Evolutionary conservation across 257 asterid species (phyloP).

Genomic region (Plantago ovata): DNA sequence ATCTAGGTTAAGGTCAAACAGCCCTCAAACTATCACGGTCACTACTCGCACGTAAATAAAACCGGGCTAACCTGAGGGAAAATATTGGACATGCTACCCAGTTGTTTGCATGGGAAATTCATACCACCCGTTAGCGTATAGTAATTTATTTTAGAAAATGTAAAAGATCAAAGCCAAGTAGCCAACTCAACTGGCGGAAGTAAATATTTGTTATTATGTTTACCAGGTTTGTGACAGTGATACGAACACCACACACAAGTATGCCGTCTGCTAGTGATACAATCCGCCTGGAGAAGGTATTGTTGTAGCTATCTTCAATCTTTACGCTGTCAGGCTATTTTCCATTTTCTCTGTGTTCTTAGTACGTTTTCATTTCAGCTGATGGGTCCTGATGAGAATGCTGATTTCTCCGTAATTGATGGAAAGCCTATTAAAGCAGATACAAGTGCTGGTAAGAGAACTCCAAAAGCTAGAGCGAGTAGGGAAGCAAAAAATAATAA

Average conservation of each 20-base stretch:
- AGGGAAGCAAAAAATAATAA: constrained; percentile 41
- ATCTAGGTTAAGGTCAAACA: too few species aligned
- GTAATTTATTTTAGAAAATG: too few species aligned
- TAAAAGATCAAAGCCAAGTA: too few species aligned
- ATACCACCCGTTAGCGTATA: too few species aligned
- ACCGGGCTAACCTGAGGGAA: too few species aligned
- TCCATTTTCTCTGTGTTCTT: too few species aligned
- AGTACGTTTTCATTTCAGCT: constrained; percentile 61
- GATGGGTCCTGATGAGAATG: constrained; percentile 65
- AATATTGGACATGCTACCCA: too few species aligned
- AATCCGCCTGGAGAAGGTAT: constrained; percentile 79
- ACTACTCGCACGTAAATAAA: too few species aligned
- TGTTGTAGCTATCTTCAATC: background rate
- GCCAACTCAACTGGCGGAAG: too few species aligned
- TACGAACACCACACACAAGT: constrained; percentile 62
- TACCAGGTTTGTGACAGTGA: constrained; percentile 81
- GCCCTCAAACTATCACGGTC: too few species aligned
- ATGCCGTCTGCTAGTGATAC: constrained; percentile 80
- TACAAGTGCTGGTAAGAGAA: constrained; percentile 26
- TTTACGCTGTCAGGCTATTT: background rate
- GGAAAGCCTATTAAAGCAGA: constrained; percentile 31
- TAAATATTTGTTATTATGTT: background rate
- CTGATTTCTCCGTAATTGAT: constrained; percentile 47
- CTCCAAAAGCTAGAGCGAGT: constrained; percentile 25
- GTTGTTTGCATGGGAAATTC: too few species aligned